These are phyloP conservation scores for Russula earlei DNA, from an alignment of 768 basidiomycete species.

Conservation along the genomic window DNA sequence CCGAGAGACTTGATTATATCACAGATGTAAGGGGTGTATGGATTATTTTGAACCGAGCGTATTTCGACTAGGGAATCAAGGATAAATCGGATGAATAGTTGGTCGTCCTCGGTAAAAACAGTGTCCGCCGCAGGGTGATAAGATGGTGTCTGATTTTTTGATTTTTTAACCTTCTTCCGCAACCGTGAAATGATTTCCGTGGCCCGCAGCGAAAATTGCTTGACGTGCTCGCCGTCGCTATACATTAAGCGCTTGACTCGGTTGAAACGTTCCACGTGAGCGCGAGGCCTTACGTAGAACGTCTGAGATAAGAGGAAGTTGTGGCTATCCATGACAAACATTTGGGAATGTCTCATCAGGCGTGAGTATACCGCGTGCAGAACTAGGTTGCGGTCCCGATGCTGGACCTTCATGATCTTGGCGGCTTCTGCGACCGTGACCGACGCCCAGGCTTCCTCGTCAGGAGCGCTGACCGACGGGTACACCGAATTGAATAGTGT, in stretches of 20 bases:
- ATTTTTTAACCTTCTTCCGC: not conserved
- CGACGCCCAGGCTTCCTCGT: constrained; percentile 43
- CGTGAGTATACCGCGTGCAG: constrained; percentile 49
- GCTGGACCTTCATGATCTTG: constrained; percentile 21
- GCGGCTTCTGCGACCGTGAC: constrained; percentile 50
- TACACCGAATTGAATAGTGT: constrained; percentile 31
- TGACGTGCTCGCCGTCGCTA: constrained; percentile 31
- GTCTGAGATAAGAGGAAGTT: constrained; percentile 39
- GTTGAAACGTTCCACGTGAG: constrained; percentile 44
- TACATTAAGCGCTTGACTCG: constrained; percentile 42
- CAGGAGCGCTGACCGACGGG: constrained; percentile 33
- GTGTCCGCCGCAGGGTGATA: constrained; percentile 25
- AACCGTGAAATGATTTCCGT: constrained; percentile 29
- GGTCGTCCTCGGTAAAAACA: constrained; percentile 45
- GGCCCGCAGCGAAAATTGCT: constrained; percentile 44
- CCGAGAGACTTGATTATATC: constrained; percentile 51
- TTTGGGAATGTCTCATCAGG: constrained; percentile 43
- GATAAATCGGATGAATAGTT: constrained; percentile 49
- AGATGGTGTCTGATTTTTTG: constrained; percentile 23
- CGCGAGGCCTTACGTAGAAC: constrained; percentile 56
- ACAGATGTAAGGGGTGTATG: constrained; percentile 43
- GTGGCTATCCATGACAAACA: constrained; percentile 43
- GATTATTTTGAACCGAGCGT: constrained; percentile 49
- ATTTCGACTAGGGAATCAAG: constrained; percentile 40
- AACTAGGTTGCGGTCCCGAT: constrained; percentile 29